Base-by-base conservation (phyloP, 345 rosid species). In the Eucalyptus globulus region DNA sequence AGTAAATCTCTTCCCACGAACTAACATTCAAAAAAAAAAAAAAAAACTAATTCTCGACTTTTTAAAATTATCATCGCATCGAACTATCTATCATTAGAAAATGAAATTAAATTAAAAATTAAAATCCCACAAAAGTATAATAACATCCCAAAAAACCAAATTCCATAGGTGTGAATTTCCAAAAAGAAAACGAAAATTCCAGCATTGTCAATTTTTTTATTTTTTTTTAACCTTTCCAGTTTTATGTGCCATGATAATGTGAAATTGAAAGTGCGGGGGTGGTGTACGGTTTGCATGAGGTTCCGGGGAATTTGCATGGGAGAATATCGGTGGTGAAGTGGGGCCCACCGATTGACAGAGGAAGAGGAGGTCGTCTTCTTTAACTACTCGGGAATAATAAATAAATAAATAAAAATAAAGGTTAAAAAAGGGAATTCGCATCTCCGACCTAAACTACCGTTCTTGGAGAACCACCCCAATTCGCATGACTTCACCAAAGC, bases 61-160 rank as follows among this genome's bases (percentile, higher is more conserved):
- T 2, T 17, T 4, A 5, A 17, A 34, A 34, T 9, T 0, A 69
- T 69, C 4, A 22, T 56, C 0, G 3, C 62, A 19, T 17, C 44
- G 26, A 69, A 3, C 26, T 17, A 34, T 9, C 13, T 17, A 19
- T 21, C 1, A 0, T 34, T 5, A 9, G 12, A 16, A 67, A 69
- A 34, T 15, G 6, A 31, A 69, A 9, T 16, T 1, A 17, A 67
- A 15, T 14, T 2, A 8, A 1, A 9, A 62, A 62, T 62, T 1
- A 16, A 69, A 34, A 69, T 5, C 80, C 24, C 11, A 69, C 11
- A 17, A 34, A 34, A 24, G 5, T 2, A 56, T 17, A 9, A 22
- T 2, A 24, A 56, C 13, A 5, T 56, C 29, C 3, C 62, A 56
- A 34, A 9, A 16, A 31, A 31, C 2, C 4, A 34, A 34, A 12